Evolutionary conservation across 495 filamentous ascomycete genomes (phyloP), one percentile per base, ranked within the genome.

Genomic region (Neurospora sp.): DNA sequence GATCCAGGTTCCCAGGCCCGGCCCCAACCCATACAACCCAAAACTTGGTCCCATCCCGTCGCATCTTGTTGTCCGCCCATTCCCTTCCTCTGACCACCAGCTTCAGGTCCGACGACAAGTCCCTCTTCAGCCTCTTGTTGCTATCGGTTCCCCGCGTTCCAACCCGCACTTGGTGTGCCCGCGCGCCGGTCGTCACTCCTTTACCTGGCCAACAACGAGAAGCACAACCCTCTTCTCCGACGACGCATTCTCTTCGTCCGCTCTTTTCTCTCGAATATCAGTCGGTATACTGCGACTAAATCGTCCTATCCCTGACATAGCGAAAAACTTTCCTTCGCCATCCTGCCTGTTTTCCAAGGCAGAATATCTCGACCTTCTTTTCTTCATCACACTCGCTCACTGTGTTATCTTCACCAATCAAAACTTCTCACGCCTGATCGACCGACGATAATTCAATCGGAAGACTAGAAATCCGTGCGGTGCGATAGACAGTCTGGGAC

Each of bases 21-120:
- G 53, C 53, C 53, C 53, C 53, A 65, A 65, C 53, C 53, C 53
- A 35, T 65, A 65, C 53, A 65, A 65, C 7, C 53, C 75, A 75
- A 80, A 77, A 73, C 71, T 72, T 74, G 68, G 59, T 68, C 61
- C 68, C 53, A 70, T 71, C 70, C 44, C 72, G 45, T 72, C 68
- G 65, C 68, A 35, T 65, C 27, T 65, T 65, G 53, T 65, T 27
- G 53, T 37, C 53, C 53, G 53, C 35, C 53, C 53, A 65, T 65
- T 35, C 12, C 22, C 40, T 44, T 22, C 35, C 59, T 70, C 71
- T 31, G 59, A 40, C 70, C 42, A 48, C 48, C 27, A 31, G 38
- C 22, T 35, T 65, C 37, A 9, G 38, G 22, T 70, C 38, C 27
- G 22, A 14, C 37, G 53, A 65, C 53, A 65, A 35, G 53, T 35